phyloP scores from a whole-genome alignment of 1,139 yeast species.

The Hemisphaericaspora lyxosophila region DNA sequence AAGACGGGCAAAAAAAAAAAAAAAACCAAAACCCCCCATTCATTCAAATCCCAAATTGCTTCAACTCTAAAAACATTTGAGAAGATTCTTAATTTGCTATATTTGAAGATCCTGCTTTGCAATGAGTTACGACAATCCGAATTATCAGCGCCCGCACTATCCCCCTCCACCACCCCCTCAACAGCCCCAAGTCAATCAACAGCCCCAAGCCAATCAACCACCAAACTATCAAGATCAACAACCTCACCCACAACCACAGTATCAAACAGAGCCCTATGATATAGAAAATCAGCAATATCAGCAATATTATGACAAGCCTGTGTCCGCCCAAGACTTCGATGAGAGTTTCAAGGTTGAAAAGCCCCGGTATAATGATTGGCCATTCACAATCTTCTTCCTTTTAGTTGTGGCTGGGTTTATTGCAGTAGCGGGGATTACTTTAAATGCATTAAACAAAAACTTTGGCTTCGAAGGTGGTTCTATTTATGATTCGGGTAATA shows the following conservation, averaged over 20 bases:
- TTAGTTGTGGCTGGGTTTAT: slow-evolving; percentile 66
- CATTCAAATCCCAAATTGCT: no score
- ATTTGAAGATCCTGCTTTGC: no score
- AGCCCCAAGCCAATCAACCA: slow-evolving; percentile 8
- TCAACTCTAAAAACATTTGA: no score
- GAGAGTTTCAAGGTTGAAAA: slow-evolving; percentile 66
- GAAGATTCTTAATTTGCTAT: no score
- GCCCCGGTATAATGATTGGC: slow-evolving; percentile 72
- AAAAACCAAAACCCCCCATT: no score
- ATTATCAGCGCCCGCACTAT: slow-evolving; percentile 7
- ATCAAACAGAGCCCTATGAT: slow-evolving; percentile 14
- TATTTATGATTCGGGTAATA: slow-evolving; percentile 53
- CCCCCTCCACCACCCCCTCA: slow-evolving; percentile 5
- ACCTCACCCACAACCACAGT: slow-evolving; percentile 9
- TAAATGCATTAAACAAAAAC: slow-evolving; percentile 60
- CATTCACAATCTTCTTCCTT: slow-evolving; percentile 64
- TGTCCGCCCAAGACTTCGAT: slow-evolving; percentile 47
- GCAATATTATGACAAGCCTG: slow-evolving; percentile 32
- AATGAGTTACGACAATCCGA: slow-evolving; percentile 7
- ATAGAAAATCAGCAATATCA: slow-evolving; percentile 27
- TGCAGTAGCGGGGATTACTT: slow-evolving; percentile 67
- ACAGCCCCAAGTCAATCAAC: slow-evolving; percentile 5
- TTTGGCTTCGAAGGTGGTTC: slow-evolving; percentile 62
- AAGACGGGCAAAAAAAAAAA: no score
- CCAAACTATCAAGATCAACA: neutral